Evolutionary conservation across 257 asterid genomes (phyloP), one percentile per base, ranked within the genome.

Genomic region (Ballota nigra): DNA sequence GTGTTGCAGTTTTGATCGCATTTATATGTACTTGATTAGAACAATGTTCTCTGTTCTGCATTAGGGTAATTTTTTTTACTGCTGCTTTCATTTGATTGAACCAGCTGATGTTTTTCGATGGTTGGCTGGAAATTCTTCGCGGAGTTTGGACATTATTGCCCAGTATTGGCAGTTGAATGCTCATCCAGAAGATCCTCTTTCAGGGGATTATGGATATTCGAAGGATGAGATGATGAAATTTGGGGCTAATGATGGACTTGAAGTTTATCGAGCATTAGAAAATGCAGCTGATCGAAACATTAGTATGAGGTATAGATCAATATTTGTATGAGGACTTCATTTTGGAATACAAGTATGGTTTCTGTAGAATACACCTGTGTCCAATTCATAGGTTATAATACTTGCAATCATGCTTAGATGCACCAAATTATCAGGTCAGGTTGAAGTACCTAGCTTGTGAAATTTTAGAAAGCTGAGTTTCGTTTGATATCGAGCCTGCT

Each of bases 31-130:
- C 22, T 9, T 3, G 34, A n/a, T n/a, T n/a, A n/a, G n/a, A n/a
- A n/a, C n/a, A n/a, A 19, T 34, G 45, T 41, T 5, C 45, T 57
- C 10, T 22, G 64, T n/a, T 41, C 60, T 72, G 61, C 10, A 59
- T 22, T 24, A 43, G 11, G 26, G 41, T 20, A 1, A 63, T n/a
- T 12, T 24, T 16, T 19, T 6, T 64, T 36, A 20, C 28, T 18
- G 63, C 57, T 73, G 59, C 52, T 72, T 56, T 75, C 38, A 56
- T 72, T 41, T 69, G 64, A 66, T 55, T 69, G 75, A 63, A 68
- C 75, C 84, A 92, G 97, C 88, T 75, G 96, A 92, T 82, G 97
- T 89, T 16, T 84, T 92, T 53, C 91, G 74, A 53, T 92, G 97
- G 97, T 64, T 92, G 85, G 97, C 97, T 19, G 95, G 95, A 24